Evolutionary conservation across 208 protist genomes (phyloP).

Genomic region (Lotmaria passim): DNA sequence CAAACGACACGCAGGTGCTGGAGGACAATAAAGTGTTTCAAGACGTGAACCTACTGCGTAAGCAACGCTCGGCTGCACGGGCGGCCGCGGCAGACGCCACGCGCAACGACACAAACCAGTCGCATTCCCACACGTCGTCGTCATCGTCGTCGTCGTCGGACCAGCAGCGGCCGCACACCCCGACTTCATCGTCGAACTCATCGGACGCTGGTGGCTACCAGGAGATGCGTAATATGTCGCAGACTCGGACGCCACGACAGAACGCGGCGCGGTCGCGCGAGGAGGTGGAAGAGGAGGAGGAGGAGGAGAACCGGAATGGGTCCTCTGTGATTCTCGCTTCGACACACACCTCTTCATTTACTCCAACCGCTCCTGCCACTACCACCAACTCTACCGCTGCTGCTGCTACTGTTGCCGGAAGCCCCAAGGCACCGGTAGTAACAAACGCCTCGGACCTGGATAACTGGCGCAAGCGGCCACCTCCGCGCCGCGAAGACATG

Average conservation of each 20-base stretch:
- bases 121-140: conserved; percentile 3
- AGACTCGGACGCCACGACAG: conserved; percentile 2
- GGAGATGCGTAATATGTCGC: not conserved
- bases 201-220: not conserved
- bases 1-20: conserved; percentile 51
- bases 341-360: too few relatives aligned
- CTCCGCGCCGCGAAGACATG: conserved; percentile 5
- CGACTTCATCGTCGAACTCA: conserved; percentile 1
- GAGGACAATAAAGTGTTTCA: conserved; percentile 55
- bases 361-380: not conserved
- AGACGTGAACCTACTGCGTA: conserved; percentile 31
- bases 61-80: conserved; percentile 24
- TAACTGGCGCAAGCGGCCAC: conserved; percentile 19
- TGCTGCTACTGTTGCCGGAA: not conserved
- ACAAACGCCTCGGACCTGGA: conserved; percentile 16
- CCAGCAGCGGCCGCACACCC: not conserved
- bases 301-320: not conserved
- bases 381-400: not conserved
- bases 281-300: conserved; percentile 14
- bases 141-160: too few relatives aligned
- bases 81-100: conserved; percentile 17
- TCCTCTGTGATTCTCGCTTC: not conserved
- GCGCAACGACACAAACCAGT: not conserved
- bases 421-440: not conserved
- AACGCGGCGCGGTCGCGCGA: not conserved